phyloP scores from a whole-genome alignment of 2,329 filamentous ascomycete genomes.

The Aspergillus ustus region DNA sequence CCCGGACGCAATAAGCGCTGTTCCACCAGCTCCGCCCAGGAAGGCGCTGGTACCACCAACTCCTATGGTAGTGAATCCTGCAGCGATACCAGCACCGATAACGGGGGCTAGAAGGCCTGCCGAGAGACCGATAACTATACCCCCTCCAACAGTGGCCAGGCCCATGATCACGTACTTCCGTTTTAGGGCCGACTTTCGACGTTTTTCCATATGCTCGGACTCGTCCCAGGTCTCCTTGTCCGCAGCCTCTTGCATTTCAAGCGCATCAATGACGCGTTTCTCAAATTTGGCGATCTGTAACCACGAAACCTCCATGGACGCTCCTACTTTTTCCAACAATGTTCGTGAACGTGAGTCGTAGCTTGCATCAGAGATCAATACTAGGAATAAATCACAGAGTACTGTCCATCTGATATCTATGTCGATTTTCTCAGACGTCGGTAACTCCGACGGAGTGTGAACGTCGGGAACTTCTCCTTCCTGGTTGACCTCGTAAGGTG shows the following conservation, averaged over 20 bases:
- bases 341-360: conserved; percentile 89
- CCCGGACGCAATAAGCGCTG: conserved; percentile 89
- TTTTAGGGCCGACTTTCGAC: conserved; percentile 80
- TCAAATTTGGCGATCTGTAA: conserved; percentile 95
- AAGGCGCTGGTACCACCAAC: conserved; percentile 88
- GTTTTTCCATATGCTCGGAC: conserved; percentile 85
- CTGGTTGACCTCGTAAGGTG: conserved; percentile 63
- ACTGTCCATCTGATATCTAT: conserved; percentile 98
- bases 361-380: conserved; percentile 92
- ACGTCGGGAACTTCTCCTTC: conserved; percentile 77
- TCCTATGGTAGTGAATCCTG: conserved; percentile 93
- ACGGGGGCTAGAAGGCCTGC: conserved; percentile 90
- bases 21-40: conserved; percentile 86
- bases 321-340: conserved; percentile 80
- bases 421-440: conserved; percentile 81
- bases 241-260: conserved; percentile 96
- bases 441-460: conserved; percentile 80
- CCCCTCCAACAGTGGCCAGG: conserved; percentile 90
- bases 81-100: conserved; percentile 90
- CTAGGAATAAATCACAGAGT: conserved; percentile 90
- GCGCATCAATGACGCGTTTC: conserved; percentile 91
- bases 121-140: conserved; percentile 91
- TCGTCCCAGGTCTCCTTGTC: conserved; percentile 98
- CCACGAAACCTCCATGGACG: conserved; percentile 81
- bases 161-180: conserved; percentile 94